Conservation (phyloP, 495 filamentous ascomycete species). For the Hypoxylon rickii region DNA sequence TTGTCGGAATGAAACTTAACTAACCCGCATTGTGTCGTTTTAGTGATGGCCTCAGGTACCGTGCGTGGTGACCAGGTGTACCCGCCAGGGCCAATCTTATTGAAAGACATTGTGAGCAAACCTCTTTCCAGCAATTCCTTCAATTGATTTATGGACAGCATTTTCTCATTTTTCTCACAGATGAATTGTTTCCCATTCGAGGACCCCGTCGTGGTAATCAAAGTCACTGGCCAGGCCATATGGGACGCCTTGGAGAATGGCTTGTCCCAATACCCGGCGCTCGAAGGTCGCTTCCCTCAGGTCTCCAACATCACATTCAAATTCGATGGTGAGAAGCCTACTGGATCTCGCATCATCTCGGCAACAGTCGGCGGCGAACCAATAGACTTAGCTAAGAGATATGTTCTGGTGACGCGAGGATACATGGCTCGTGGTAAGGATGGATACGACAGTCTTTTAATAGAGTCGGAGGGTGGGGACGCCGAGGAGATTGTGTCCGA, state of each 20-base stretch:
- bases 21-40: too few relatives aligned
- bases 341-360: constrained; percentile 64
- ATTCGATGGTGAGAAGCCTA: constrained; percentile 64
- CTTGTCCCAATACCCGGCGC: constrained; percentile 75
- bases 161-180: constrained; percentile 28
- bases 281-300: constrained; percentile 82
- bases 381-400: constrained; percentile 62
- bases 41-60: constrained; percentile 88
- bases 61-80: constrained; percentile 90
- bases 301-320: constrained; percentile 78
- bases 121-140: not conserved
- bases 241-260: constrained; percentile 81
- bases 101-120: constrained; percentile 68
- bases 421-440: constrained; percentile 91
- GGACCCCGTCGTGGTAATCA: constrained; percentile 82
- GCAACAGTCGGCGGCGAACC: constrained; percentile 63
- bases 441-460: constrained; percentile 74
- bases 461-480: constrained; percentile 68
- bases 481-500: constrained; percentile 79
- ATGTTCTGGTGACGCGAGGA: constrained; percentile 74
- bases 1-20: too few relatives aligned
- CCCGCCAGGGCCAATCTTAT: constrained; percentile 70
- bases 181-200: constrained; percentile 86
- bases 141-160: not conserved
- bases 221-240: constrained; percentile 67